These are phyloP conservation scores for Exsudoporus frostii DNA, from an alignment of 768 basidiomycete species.

Conservation along the genomic window DNA sequence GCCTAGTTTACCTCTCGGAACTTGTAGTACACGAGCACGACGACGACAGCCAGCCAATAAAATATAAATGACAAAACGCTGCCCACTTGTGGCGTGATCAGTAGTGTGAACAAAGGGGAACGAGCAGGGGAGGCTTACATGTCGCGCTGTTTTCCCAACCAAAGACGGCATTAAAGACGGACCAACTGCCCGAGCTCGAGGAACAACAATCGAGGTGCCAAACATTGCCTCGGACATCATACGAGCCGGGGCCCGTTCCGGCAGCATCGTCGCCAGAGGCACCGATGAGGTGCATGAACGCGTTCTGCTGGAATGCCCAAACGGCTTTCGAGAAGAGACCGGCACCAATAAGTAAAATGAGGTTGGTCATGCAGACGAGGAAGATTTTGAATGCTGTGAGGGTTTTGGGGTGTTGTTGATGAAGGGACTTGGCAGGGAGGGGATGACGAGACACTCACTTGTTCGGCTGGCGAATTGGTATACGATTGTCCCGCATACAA, in stretches of 20 bases:
- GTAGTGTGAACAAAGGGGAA: not conserved
- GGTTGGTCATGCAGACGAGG: constrained; percentile 87
- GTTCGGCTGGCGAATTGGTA: constrained; percentile 77
- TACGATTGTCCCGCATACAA: constrained; percentile 70
- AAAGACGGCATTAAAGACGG: constrained; percentile 79
- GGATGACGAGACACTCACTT: constrained; percentile 40
- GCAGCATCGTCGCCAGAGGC: constrained; percentile 62
- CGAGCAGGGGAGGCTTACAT: constrained; percentile 32
- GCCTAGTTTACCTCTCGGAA: constrained; percentile 44
- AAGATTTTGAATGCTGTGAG: constrained; percentile 72
- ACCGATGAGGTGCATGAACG: constrained; percentile 68
- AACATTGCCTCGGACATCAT: constrained; percentile 74
- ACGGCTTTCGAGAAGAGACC: constrained; percentile 85
- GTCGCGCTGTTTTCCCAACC: constrained; percentile 88
- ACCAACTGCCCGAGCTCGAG: constrained; percentile 65
- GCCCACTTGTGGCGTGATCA: constrained; percentile 46
- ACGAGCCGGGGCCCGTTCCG: constrained; percentile 83
- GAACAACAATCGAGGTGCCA: constrained; percentile 88
- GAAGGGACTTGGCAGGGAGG: not conserved
- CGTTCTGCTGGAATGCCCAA: constrained; percentile 66
- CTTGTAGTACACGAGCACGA: constrained; percentile 63
- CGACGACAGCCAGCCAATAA: constrained; percentile 87
- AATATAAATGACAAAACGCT: constrained; percentile 84
- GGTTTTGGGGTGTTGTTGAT: not conserved
- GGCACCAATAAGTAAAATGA: constrained; percentile 90